Evolutionary conservation across 768 basidiomycete species (phyloP).

Genomic region (Trametes punicea): DNA sequence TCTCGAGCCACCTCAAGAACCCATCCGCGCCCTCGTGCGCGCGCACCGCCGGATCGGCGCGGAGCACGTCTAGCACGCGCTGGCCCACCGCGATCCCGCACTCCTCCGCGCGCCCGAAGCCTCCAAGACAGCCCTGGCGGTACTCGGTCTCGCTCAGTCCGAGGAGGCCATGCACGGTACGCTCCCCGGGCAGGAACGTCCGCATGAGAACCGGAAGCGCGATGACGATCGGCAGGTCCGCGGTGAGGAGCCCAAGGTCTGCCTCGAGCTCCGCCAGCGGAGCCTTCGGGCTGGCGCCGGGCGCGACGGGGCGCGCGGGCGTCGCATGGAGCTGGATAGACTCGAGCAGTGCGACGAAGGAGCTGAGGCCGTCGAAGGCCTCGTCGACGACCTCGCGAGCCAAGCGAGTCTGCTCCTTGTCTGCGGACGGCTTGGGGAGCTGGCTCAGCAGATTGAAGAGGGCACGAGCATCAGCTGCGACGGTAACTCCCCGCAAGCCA

Average conservation of each 20-base stretch:
- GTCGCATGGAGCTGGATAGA: slow-evolving; percentile 34
- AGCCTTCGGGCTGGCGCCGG: slow-evolving; percentile 11
- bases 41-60: slow-evolving; percentile 14
- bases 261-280: slow-evolving; percentile 29
- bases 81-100: slow-evolving; percentile 57
- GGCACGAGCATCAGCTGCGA: slow-evolving; percentile 56
- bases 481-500: slow-evolving; percentile 34
- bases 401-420: slow-evolving; percentile 45
- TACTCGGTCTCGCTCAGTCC: slow-evolving; percentile 62
- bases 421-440: slow-evolving; percentile 59
- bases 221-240: slow-evolving; percentile 70
- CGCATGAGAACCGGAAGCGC: slow-evolving; percentile 67
- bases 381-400: slow-evolving; percentile 84
- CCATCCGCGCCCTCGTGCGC: slow-evolving; percentile 14
- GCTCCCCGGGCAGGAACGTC: slow-evolving; percentile 33
- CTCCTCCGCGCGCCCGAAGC: slow-evolving; percentile 78
- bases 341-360: slow-evolving; percentile 57
- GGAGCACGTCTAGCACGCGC: slow-evolving; percentile 52
- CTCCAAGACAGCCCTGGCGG: slow-evolving; percentile 62
- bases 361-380: slow-evolving; percentile 62
- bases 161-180: slow-evolving; percentile 51
- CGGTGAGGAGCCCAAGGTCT: slow-evolving; percentile 52
- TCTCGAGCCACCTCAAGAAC: slow-evolving; percentile 44
- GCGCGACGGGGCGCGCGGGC: slow-evolving; percentile 11
- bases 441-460: slow-evolving; percentile 57